These are phyloP conservation scores for Botrytis pseudocinerea DNA, from an alignment of 2,329 filamentous ascomycete genomes.

Conservation along the genomic window DNA sequence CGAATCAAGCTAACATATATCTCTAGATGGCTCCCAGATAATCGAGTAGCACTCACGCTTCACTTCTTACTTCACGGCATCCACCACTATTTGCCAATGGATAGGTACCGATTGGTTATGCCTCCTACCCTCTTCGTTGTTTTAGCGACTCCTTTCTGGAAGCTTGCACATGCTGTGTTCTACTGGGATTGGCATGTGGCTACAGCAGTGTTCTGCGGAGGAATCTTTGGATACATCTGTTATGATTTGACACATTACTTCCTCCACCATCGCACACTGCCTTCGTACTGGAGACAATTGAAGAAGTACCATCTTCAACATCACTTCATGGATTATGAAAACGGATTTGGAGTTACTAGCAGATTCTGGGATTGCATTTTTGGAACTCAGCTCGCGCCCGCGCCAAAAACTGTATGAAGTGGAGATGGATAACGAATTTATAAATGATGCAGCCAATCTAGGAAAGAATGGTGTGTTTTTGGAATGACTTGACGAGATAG, in stretches of 20 bases:
- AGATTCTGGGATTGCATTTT: constrained; percentile 94
- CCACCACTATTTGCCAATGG: constrained; percentile 99
- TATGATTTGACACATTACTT: constrained; percentile 99
- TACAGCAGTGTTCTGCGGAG: constrained; percentile 78
- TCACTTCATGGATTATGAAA: constrained; percentile 97
- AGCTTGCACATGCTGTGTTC: constrained; percentile 80
- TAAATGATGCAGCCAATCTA: constrained; percentile 10
- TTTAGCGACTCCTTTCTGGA: constrained; percentile 89
- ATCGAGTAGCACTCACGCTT: constrained; percentile 77
- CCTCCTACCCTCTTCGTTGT: constrained; percentile 83
- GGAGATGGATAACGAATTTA: constrained; percentile 10
- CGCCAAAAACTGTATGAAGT: constrained; percentile 33
- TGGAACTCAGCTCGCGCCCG: constrained; percentile 71
- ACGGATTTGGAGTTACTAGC: constrained; percentile 95
- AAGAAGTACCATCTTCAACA: constrained; percentile 98
- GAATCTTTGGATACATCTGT: constrained; percentile 91
- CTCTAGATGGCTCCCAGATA: constrained; percentile 80
- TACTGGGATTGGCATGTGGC: constrained; percentile 83
- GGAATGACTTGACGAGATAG: constrained; percentile 34
- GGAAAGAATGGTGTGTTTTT: not conserved
- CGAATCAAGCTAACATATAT: constrained; percentile 36
- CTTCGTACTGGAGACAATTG: constrained; percentile 82
- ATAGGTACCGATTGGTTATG: constrained; percentile 96
- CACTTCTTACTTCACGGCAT: constrained; percentile 97
- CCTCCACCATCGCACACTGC: constrained; percentile 91